Evolutionary conservation across 164 flowering plant species (phyloP).

Genomic region (Liriodendron chinense): DNA sequence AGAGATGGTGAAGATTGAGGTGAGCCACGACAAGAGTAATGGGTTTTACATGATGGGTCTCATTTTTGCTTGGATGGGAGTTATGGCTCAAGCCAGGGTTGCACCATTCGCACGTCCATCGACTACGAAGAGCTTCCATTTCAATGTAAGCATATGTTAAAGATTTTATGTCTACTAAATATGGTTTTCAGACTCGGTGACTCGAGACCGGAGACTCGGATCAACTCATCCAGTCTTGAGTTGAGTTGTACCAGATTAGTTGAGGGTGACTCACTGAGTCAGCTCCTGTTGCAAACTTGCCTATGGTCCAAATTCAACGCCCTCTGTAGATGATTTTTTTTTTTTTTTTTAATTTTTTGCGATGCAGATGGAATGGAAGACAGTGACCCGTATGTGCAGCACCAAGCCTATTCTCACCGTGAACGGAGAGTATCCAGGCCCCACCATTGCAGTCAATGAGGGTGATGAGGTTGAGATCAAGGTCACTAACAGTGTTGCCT

Average conservation of each 20-base stretch:
- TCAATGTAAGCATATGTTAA: conserved; percentile 23
- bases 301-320: too few species aligned
- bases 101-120: conserved; percentile 12
- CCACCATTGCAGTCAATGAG: conserved; percentile 49
- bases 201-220: too few species aligned
- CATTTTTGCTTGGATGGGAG: neutral
- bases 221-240: too few species aligned
- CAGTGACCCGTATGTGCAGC: conserved; percentile 40
- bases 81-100: neutral
- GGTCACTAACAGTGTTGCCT: conserved; percentile 33
- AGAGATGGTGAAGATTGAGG: neutral
- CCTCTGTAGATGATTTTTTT: neutral
- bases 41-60: neutral
- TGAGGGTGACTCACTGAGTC: too few species aligned
- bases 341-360: too few species aligned
- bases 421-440: conserved; percentile 60
- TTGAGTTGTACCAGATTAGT: too few species aligned
- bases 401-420: conserved; percentile 42
- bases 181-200: too few species aligned
- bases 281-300: too few species aligned
- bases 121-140: conserved; percentile 22
- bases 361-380: conserved; percentile 49
- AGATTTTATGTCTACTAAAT: too few species aligned
- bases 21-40: neutral
- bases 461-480: conserved; percentile 47